These are phyloP conservation scores for Luffa acutangula DNA, from an alignment of 306 rosid species.

Conservation along the genomic window DNA sequence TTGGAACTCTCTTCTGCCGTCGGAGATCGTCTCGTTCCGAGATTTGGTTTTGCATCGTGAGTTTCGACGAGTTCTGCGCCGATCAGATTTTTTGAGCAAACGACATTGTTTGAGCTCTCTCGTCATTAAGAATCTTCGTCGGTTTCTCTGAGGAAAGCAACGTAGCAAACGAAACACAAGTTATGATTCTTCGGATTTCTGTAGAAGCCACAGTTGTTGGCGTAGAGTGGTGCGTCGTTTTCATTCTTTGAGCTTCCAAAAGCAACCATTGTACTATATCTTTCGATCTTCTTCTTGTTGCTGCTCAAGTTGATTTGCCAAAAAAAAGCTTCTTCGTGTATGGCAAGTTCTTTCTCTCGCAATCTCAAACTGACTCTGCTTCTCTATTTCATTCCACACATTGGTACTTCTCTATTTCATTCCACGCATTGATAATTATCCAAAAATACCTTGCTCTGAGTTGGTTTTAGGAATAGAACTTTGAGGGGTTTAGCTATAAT, in stretches of 20 bases:
- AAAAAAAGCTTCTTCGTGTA: conserved; percentile 82
- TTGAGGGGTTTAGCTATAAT: not conserved
- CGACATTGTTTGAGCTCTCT: no score
- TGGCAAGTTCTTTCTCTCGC: conserved; percentile 55
- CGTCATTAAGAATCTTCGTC: not conserved
- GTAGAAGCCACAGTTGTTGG: conserved; percentile 32
- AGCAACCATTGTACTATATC: no score
- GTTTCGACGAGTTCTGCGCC: not conserved
- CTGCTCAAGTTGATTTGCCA: no score
- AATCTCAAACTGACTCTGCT: not conserved
- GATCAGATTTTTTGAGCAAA: no score
- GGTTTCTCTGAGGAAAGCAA: not conserved
- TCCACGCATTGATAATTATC: not conserved
- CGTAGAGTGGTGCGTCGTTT: conserved; percentile 11
- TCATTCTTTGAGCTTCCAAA: no score
- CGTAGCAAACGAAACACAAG: conserved; percentile 22
- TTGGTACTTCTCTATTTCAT: not conserved
- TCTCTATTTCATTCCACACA: not conserved
- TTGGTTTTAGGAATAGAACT: not conserved
- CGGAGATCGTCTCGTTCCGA: not conserved
- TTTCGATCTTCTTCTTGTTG: no score
- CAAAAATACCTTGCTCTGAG: not conserved
- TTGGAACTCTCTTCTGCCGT: no score
- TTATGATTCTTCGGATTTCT: conserved; percentile 13
- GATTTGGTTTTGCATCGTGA: not conserved